These are phyloP conservation scores for Lasiodiplodia sp. DNA, from an alignment of 2,329 filamentous ascomycete genomes.

Conservation along the genomic window DNA sequence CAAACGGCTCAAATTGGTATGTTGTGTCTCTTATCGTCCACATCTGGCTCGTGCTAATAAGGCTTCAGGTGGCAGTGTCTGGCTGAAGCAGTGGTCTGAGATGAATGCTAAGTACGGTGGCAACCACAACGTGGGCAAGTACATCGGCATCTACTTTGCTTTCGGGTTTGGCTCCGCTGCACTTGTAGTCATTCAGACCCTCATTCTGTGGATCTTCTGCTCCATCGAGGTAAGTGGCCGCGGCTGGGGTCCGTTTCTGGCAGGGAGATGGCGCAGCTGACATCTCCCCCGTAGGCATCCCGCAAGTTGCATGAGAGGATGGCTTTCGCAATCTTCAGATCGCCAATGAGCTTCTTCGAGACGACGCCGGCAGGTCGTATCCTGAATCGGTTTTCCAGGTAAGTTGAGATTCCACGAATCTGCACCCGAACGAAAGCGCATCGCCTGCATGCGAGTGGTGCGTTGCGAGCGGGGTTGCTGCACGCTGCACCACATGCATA, in stretches of 20 bases:
- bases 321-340: conserved; percentile 96
- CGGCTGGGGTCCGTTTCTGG: conserved; percentile 2
- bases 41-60: conserved; percentile 12
- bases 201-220: conserved; percentile 99
- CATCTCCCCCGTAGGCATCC: conserved; percentile 69
- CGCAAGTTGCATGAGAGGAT: conserved; percentile 96
- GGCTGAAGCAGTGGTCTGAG: conserved; percentile 95
- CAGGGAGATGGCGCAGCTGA: conserved; percentile 21
- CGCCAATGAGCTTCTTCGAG: conserved; percentile 98
- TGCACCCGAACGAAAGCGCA: conserved; percentile 16
- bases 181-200: conserved; percentile 87
- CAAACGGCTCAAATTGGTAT: conserved; percentile 82
- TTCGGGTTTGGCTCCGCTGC: conserved; percentile 87
- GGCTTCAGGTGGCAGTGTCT: conserved; percentile 75
- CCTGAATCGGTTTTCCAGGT: conserved; percentile 94
- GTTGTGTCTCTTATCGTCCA: conserved; percentile 39
- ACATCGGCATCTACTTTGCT: conserved; percentile 93
- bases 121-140: conserved; percentile 84
- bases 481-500: conserved; percentile 26
- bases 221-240: conserved; percentile 82
- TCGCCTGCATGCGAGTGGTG: conserved; percentile 20
- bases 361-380: conserved; percentile 96
- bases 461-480: conserved; percentile 24
- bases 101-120: conserved; percentile 70
- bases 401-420: conserved; percentile 43